phyloP scores from a whole-genome alignment of 495 filamentous ascomycete species.

The Tuber indicum region DNA sequence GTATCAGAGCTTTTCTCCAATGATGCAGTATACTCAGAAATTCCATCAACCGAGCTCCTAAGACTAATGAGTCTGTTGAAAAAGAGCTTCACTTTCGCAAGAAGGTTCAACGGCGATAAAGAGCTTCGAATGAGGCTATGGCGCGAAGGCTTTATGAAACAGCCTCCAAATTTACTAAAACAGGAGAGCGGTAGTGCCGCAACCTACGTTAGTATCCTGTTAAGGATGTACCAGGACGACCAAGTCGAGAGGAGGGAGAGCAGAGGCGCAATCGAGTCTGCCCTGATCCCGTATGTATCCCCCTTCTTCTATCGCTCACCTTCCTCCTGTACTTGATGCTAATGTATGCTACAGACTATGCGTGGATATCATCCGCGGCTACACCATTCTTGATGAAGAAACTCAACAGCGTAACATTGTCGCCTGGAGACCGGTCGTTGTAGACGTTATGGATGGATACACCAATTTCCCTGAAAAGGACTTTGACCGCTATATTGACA shows the following conservation, averaged over 20 bases:
- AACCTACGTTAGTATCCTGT: slow-evolving; percentile 87
- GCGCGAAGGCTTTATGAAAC: slow-evolving; percentile 99
- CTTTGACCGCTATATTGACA: slow-evolving; percentile 69
- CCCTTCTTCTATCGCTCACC: background rate
- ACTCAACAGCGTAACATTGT: slow-evolving; percentile 92
- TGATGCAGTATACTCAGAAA: slow-evolving; percentile 86
- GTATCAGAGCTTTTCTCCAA: slow-evolving; percentile 98
- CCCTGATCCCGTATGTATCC: slow-evolving; percentile 70
- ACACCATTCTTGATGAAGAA: slow-evolving; percentile 79
- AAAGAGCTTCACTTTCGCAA: slow-evolving; percentile 90
- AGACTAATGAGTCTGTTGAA: slow-evolving; percentile 90
- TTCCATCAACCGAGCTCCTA: slow-evolving; percentile 79
- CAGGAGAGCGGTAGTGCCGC: slow-evolving; percentile 88
- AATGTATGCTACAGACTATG: slow-evolving; percentile 55
- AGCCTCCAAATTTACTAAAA: slow-evolving; percentile 96
- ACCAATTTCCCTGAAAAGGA: slow-evolving; percentile 76
- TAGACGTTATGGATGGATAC: slow-evolving; percentile 95
- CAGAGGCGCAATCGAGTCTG: slow-evolving; percentile 73
- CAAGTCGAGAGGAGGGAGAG: slow-evolving; percentile 71
- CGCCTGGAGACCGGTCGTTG: slow-evolving; percentile 93
- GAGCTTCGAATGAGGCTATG: slow-evolving; percentile 89
- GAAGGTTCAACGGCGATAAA: slow-evolving; percentile 94
- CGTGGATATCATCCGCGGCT: slow-evolving; percentile 80
- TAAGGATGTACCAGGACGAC: slow-evolving; percentile 94
- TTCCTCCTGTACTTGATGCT: background rate